Evolutionary conservation across 805 yeast species (phyloP).

Genomic region (Lachancea sp.): DNA sequence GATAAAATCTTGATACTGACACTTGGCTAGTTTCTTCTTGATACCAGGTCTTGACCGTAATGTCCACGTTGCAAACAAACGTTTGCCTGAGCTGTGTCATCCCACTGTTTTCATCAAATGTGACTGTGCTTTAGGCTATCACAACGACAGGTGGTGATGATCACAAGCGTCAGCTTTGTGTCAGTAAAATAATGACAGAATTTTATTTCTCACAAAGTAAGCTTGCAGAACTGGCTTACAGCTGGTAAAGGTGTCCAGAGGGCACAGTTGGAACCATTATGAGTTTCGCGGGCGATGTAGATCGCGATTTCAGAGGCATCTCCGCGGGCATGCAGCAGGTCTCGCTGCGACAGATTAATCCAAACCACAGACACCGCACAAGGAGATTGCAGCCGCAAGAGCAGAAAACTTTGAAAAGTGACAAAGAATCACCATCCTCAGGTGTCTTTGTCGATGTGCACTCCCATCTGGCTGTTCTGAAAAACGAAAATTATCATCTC

Average conservation of each 20-base stretch:
- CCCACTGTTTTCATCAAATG: too few relatives aligned
- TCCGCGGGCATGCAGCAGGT: not conserved
- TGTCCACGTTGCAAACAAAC: too few relatives aligned
- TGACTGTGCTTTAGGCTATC: too few relatives aligned
- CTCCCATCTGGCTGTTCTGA: constrained; percentile 4
- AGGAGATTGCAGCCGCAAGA: not conserved
- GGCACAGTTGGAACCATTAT: not conserved
- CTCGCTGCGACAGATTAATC: constrained; percentile 2
- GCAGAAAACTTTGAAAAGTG: not conserved
- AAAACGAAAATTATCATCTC: constrained; percentile 23
- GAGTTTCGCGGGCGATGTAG: not conserved
- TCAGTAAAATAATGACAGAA: constrained; percentile 1
- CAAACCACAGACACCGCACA: not conserved
- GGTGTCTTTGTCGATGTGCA: not conserved
- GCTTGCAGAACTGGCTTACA: not conserved
- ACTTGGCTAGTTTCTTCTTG: not conserved
- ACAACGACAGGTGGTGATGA: not conserved
- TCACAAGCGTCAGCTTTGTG: constrained; percentile 3
- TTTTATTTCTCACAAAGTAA: not conserved
- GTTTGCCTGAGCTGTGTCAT: too few relatives aligned
- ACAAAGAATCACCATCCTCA: not conserved
- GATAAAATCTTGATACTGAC: too few relatives aligned
- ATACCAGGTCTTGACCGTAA: not conserved
- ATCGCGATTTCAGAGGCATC: constrained; percentile 1
- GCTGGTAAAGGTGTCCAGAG: not conserved